phyloP scores from a whole-genome alignment of 352 stramenopile species.

The Globisporangium cystogenes region DNA sequence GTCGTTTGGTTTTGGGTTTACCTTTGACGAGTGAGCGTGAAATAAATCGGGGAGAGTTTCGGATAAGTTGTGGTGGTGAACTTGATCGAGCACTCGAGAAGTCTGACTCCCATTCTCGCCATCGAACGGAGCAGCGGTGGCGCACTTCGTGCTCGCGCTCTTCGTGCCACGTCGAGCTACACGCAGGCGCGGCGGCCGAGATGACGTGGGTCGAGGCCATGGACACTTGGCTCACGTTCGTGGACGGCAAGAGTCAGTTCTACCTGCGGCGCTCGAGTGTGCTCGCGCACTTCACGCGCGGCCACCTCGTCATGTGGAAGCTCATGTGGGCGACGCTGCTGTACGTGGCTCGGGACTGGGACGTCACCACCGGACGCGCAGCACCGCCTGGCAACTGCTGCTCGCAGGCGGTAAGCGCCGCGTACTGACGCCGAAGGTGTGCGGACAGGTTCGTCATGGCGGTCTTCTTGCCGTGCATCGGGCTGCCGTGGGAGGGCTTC shows the following conservation, averaged over 20 bases:
- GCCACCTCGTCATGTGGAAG: slow-evolving; percentile 58
- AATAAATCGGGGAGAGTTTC: neutral
- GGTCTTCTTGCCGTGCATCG: slow-evolving; percentile 45
- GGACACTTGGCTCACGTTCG: slow-evolving; percentile 63
- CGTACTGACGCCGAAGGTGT: neutral
- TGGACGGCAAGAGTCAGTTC: slow-evolving; percentile 57
- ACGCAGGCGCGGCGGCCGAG: neutral
- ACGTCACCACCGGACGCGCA: no score
- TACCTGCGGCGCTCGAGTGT: slow-evolving; percentile 38
- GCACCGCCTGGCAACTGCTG: no score
- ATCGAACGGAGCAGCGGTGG: no score
- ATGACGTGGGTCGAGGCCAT: slow-evolving; percentile 30
- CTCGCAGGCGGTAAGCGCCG: no score
- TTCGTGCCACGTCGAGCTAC: no score
- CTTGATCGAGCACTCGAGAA: no score
- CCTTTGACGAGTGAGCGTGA: slow-evolving; percentile 9
- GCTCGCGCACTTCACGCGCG: slow-evolving; percentile 38
- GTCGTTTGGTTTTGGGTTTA: slow-evolving; percentile 16
- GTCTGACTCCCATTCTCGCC: slow-evolving; percentile 3
- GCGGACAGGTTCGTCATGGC: slow-evolving; percentile 37
- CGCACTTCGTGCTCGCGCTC: no score
- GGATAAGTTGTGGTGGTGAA: neutral
- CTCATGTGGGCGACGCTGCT: slow-evolving; percentile 42
- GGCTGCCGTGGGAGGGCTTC: slow-evolving; percentile 39
- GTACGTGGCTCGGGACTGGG: no score